Conservation (phyloP, 2,329 filamentous ascomycete genomes). For the Clathrospora elynae region DNA sequence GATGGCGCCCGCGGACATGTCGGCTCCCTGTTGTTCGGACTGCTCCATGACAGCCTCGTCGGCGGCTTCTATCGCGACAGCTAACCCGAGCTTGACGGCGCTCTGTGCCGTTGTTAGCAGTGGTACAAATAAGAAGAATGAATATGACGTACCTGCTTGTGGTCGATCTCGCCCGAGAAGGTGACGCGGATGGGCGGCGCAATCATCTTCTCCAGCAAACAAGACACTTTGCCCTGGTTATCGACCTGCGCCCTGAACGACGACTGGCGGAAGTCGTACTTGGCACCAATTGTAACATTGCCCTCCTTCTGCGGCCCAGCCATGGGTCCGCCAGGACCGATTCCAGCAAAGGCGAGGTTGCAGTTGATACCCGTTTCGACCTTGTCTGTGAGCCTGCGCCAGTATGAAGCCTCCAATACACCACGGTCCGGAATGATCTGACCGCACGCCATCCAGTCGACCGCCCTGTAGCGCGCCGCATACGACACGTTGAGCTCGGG, state of each 20-base stretch:
- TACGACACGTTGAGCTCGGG: conserved; percentile 94
- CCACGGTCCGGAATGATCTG: conserved; percentile 89
- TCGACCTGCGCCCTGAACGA: conserved; percentile 96
- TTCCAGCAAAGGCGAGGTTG: conserved; percentile 78
- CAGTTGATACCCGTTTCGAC: conserved; percentile 96
- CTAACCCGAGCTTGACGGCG: conserved; percentile 91
- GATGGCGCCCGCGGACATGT: conserved; percentile 39
- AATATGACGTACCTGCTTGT: conserved; percentile 77
- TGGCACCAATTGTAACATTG: conserved; percentile 87
- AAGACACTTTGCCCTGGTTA: conserved; percentile 90
- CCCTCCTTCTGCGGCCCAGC: conserved; percentile 80
- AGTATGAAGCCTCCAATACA: conserved; percentile 83
- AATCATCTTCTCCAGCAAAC: conserved; percentile 92
- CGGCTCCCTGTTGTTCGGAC: conserved; percentile 41
- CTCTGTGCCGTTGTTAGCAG: conserved; percentile 63
- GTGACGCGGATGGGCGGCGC: conserved; percentile 90
- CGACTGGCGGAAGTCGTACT: conserved; percentile 96
- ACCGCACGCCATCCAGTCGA: conserved; percentile 90
- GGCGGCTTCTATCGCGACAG: conserved; percentile 68
- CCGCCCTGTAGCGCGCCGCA: conserved; percentile 85
- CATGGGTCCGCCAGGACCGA: conserved; percentile 66
- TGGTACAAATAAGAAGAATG: not conserved
- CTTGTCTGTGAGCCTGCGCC: conserved; percentile 89
- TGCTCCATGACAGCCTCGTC: conserved; percentile 51
- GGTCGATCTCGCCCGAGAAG: conserved; percentile 95